A percentile compares a stretch with the other conserved stretches of the same genome.
These are phyloP conservation scores for Klebsormidium nitens DNA, from an alignment of 139 green algal genomes.

Conservation along the genomic window DNA sequence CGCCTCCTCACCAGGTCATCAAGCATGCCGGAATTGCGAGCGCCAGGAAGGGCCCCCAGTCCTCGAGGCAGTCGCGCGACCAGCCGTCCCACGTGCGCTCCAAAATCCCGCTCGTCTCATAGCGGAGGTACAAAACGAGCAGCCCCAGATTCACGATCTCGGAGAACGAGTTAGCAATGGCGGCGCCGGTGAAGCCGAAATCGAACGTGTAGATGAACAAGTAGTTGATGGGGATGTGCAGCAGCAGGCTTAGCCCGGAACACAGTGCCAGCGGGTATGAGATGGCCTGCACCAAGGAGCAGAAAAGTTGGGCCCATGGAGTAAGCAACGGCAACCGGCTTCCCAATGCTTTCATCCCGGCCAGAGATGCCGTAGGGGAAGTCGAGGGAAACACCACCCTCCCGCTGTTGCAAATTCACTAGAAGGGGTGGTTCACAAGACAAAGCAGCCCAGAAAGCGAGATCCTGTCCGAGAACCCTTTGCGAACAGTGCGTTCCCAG, in stretches of 20 bases:
- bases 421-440: no score
- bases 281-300: slow-evolving; percentile 5
- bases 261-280: slow-evolving; percentile 13
- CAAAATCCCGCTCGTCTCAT: not conserved
- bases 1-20: no score
- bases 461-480: no score
- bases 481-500: no score
- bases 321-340: no score
- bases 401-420: no score
- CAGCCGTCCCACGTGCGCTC: not conserved
- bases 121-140: slow-evolving; percentile 1
- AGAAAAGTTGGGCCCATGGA: no score
- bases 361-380: no score
- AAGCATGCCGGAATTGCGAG: slow-evolving; percentile 7
- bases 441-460: no score
- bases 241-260: not conserved
- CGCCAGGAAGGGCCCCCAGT: not conserved
- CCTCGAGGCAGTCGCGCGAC: not conserved
- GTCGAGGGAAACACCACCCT: no score
- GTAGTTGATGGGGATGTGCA: not conserved
- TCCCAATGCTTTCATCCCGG: no score
- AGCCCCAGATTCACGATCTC: not conserved
- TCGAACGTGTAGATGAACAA: not conserved
- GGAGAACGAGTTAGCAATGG: slow-evolving; percentile 7
- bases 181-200: not conserved